Conservation (phyloP, 2,329 filamentous ascomycete genomes). For the Colletotrichum endophyticum region DNA sequence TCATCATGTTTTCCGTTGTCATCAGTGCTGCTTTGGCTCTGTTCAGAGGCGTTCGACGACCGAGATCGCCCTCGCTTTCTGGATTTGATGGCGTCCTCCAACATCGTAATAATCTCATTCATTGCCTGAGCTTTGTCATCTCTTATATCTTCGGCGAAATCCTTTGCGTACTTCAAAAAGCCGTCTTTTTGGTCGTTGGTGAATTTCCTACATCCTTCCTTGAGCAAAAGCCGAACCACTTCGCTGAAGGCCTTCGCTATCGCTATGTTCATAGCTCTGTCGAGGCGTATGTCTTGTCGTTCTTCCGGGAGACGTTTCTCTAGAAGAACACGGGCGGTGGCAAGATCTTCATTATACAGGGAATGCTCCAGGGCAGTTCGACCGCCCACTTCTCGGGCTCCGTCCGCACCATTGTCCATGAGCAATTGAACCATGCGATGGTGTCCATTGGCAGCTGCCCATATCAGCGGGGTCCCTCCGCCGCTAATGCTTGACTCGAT, state of each 20-base stretch:
- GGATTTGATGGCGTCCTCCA: not conserved
- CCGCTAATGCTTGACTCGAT: fast-evolving
- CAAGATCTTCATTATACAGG: not conserved
- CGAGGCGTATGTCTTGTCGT: not conserved
- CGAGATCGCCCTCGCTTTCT: no score
- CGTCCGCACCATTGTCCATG: not conserved
- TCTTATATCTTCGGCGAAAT: not conserved
- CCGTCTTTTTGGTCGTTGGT: not conserved
- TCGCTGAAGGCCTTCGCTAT: not conserved
- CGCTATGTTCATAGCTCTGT: not conserved
- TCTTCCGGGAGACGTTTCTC: no score
- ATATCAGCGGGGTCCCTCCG: not conserved
- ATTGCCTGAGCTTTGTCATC: not conserved
- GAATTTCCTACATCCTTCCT: not conserved
- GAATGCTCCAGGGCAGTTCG: not conserved
- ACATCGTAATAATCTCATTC: not conserved
- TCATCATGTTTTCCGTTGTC: no score
- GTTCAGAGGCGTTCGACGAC: no score
- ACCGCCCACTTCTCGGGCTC: not conserved
- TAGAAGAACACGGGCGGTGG: not conserved
- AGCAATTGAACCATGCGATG: not conserved
- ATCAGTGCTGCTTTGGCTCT: no score
- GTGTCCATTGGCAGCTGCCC: not conserved
- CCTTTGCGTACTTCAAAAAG: not conserved
- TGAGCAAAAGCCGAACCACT: not conserved